phyloP scores from a whole-genome alignment of 2,329 filamentous ascomycete species.

The Alternaria tenuissima region DNA sequence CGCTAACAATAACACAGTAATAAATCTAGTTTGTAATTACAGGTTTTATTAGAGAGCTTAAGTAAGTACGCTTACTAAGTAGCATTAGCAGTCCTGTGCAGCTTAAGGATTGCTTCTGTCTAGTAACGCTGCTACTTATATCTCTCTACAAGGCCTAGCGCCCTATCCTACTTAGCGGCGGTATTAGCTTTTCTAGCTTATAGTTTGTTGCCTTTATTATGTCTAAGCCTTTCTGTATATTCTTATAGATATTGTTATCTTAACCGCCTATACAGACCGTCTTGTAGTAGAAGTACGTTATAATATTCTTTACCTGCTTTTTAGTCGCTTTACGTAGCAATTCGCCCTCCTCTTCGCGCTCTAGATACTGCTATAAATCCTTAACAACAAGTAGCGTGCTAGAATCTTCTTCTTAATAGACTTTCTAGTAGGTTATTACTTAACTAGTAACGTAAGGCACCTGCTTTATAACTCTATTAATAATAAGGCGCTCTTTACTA shows the following conservation, averaged over 20 bases:
- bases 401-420: background rate
- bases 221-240: constrained; percentile 17
- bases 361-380: constrained; percentile 55
- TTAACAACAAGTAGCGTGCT: constrained; percentile 55
- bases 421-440: no score
- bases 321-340: constrained; percentile 50
- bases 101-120: background rate
- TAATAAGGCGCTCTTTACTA: no score
- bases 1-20: constrained; percentile 51
- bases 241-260: constrained; percentile 10
- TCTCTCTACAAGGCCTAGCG: constrained; percentile 21
- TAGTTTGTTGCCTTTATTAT: constrained; percentile 1
- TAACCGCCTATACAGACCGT: constrained; percentile 8
- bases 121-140: constrained; percentile 4
- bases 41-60: background rate
- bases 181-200: background rate
- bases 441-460: no score
- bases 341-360: constrained; percentile 55
- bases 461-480: no score
- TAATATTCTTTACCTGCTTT: constrained; percentile 39
- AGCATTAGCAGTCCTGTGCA: background rate
- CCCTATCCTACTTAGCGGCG: constrained; percentile 7
- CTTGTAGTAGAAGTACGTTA: constrained; percentile 19
- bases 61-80: background rate
- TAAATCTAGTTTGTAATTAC: background rate